phyloP scores from a whole-genome alignment of 257 asterid genomes.

The Orobanche coerulescens region DNA sequence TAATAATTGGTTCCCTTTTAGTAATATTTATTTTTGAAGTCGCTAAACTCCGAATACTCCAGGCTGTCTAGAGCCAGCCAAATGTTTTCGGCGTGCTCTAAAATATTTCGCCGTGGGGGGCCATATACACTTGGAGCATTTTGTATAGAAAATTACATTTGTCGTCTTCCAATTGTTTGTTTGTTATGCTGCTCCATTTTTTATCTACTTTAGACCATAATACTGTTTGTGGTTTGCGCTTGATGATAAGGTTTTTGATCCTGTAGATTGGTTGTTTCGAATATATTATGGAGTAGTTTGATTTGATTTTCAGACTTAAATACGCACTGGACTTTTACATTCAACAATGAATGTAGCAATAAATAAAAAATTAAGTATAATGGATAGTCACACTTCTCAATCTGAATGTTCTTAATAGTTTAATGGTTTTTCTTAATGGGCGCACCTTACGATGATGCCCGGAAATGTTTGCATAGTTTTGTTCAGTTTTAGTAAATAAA shows the following conservation, averaged over 20 bases:
- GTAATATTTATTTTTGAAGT: constrained; percentile 11
- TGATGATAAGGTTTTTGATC: background rate
- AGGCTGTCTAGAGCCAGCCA: constrained; percentile 22
- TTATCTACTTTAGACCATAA: background rate
- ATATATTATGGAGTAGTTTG: no score
- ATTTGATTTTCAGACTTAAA: no score
- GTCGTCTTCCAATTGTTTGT: constrained; percentile 13
- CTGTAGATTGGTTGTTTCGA: no score
- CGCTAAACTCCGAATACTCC: constrained; percentile 25
- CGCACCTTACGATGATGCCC: constrained; percentile 33
- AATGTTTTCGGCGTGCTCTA: constrained; percentile 8
- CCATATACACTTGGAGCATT: constrained; percentile 21
- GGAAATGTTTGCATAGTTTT: constrained; percentile 9
- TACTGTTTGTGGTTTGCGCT: background rate
- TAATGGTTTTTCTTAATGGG: constrained; percentile 37
- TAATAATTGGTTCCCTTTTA: background rate
- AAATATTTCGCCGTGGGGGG: constrained; percentile 12
- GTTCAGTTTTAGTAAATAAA: background rate
- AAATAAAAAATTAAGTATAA: no score
- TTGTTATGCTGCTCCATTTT: background rate
- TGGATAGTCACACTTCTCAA: background rate
- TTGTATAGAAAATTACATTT: background rate
- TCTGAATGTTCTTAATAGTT: constrained; percentile 10
- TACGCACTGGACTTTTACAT: no score
- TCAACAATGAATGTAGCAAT: no score